Conservation (phyloP, 1,284 basidiomycete species). For the Ceratobasidium sp. region DNA sequence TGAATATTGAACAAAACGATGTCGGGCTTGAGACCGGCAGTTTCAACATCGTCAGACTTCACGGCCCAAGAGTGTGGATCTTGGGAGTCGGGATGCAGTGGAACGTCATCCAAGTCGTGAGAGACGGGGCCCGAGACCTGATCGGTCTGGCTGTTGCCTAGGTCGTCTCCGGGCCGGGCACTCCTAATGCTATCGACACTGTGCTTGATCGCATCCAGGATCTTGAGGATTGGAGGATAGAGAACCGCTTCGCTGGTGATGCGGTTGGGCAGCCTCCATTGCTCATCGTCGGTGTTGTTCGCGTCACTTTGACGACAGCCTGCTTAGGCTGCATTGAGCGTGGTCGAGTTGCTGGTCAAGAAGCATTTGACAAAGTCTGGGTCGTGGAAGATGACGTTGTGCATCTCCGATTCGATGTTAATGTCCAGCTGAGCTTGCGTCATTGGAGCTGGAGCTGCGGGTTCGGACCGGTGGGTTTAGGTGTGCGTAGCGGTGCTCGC, state of each 20-base stretch:
- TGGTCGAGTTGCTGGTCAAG: not conserved
- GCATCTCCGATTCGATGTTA: not conserved
- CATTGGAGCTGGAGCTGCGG: too few relatives aligned
- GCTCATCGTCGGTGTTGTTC: not conserved
- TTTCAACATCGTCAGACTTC: not conserved
- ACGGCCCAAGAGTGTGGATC: not conserved
- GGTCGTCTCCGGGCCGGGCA: not conserved
- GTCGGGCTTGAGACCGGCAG: not conserved
- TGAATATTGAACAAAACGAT: constrained; percentile 7
- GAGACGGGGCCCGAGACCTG: too few relatives aligned
- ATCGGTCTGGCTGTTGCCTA: too few relatives aligned
- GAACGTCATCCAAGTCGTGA: too few relatives aligned
- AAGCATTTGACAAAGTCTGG: constrained; percentile 9
- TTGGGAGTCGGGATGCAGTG: not conserved
- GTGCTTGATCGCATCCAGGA: constrained; percentile 7
- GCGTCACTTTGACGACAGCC: not conserved
- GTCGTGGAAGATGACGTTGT: constrained; percentile 21
- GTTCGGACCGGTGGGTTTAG: too few relatives aligned
- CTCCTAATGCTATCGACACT: not conserved
- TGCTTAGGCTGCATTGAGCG: not conserved
- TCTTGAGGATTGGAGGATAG: not conserved
- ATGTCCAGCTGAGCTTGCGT: too few relatives aligned
- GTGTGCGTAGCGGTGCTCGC: too few relatives aligned
- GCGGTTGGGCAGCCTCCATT: too few relatives aligned
- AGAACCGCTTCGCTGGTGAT: not conserved